phyloP scores from a whole-genome alignment of 768 basidiomycete genomes.

The Suillus brevipes region DNA sequence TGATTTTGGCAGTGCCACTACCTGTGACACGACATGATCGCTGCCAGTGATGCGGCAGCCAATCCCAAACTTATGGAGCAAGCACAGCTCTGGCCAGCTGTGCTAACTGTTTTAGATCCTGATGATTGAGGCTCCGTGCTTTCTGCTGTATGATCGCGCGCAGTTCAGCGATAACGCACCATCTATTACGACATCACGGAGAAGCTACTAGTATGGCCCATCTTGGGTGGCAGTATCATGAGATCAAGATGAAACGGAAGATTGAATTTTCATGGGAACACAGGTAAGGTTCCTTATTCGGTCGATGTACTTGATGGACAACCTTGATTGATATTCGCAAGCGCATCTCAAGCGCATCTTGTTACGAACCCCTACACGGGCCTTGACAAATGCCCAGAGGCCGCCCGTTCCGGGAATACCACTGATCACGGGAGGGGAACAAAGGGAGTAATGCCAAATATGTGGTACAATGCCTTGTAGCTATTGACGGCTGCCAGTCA shows the following conservation, averaged over 20 bases:
- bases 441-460: constrained; percentile 32
- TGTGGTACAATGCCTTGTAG: constrained; percentile 25
- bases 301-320: constrained; percentile 11
- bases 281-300: constrained; percentile 16
- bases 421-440: constrained; percentile 23
- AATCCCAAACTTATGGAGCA: neutral
- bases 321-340: constrained; percentile 11
- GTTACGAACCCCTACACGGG: constrained; percentile 21
- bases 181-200: constrained; percentile 24
- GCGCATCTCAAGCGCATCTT: constrained; percentile 9
- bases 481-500: constrained; percentile 30
- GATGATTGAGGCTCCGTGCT: constrained; percentile 20
- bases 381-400: constrained; percentile 13
- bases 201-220: constrained; percentile 6
- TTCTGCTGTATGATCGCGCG: constrained; percentile 17
- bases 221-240: constrained; percentile 13
- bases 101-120: constrained; percentile 18
- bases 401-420: constrained; percentile 16
- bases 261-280: constrained; percentile 16
- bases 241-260: constrained; percentile 7
- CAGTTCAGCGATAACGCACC: constrained; percentile 12
- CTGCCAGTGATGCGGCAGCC: constrained; percentile 1
- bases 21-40: constrained; percentile 7
- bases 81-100: constrained; percentile 16
- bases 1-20: constrained; percentile 22